Conservation (phyloP, 495 filamentous ascomycete genomes). For the Cercophora samala region DNA sequence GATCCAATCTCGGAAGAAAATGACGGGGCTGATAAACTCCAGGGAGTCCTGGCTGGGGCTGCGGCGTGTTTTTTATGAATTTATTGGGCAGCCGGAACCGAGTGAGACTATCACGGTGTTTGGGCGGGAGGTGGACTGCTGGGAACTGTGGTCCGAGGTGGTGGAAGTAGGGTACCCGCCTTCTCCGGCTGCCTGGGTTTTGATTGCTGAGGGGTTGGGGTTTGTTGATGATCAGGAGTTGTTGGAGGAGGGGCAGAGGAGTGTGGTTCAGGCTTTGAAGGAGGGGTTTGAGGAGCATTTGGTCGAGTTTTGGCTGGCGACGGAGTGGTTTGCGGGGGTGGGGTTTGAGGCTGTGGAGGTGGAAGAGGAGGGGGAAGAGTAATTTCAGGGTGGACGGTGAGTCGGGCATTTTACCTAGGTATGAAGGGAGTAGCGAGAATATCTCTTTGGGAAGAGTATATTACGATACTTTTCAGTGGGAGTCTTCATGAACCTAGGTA, state of each 20-base stretch:
- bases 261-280: constrained; percentile 33
- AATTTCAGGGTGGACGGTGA: not conserved
- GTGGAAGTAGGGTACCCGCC: not conserved
- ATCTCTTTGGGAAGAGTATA: too few relatives aligned
- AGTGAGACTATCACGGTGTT: not conserved
- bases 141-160: not conserved
- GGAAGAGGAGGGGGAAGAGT: too few relatives aligned
- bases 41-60: not conserved
- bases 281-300: constrained; percentile 34
- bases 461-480: too few relatives aligned
- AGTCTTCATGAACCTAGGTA: too few relatives aligned
- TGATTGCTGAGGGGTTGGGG: constrained; percentile 35
- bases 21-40: not conserved
- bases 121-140: not conserved
- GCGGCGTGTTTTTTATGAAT: not conserved
- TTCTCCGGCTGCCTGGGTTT: not conserved
- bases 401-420: not conserved
- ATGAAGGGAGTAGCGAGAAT: too few relatives aligned
- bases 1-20: not conserved
- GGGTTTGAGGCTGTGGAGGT: not conserved
- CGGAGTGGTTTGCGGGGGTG: constrained; percentile 25
- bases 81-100: not conserved
- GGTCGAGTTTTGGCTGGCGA: constrained; percentile 30
- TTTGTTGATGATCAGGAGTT: constrained; percentile 37
- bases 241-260: constrained; percentile 18